Conservation (phyloP, 2,329 filamentous ascomycete species). For the Trichoderma sp. region DNA sequence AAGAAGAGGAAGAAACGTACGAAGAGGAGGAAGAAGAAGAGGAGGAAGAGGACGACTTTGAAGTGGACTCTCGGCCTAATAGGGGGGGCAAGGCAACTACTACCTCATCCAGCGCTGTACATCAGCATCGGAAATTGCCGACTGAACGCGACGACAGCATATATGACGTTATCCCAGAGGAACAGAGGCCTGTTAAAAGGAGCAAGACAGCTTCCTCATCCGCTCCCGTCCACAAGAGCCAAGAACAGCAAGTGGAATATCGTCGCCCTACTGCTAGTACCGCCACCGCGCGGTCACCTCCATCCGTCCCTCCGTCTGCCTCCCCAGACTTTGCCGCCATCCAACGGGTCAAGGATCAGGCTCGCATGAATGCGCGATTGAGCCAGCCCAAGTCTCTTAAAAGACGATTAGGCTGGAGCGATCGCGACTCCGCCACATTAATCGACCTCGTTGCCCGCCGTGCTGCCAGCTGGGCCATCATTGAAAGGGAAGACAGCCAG, state of each 20-base stretch:
- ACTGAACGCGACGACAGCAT: background rate
- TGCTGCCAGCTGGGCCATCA: constrained; percentile 33
- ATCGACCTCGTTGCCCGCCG: constrained; percentile 40
- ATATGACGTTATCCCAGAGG: background rate
- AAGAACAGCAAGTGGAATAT: background rate
- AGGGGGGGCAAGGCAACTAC: constrained; percentile 21
- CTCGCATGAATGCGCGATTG: constrained; percentile 26
- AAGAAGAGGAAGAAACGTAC: background rate
- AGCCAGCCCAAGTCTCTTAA: constrained; percentile 24
- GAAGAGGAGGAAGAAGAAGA: background rate
- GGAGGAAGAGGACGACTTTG: constrained; percentile 30
- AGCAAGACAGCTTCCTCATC: background rate
- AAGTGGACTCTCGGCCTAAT: constrained; percentile 31
- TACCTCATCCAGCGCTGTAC: background rate
- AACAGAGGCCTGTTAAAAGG: background rate
- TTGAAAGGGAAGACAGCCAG: constrained; percentile 32
- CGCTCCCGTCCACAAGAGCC: background rate
- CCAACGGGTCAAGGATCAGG: constrained; percentile 29
- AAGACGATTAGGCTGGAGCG: constrained; percentile 42
- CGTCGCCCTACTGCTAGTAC: background rate
- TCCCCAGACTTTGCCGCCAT: constrained; percentile 27
- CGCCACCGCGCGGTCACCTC: background rate
- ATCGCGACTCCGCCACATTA: constrained; percentile 42
- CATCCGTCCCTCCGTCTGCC: background rate
- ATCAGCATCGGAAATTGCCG: constrained; percentile 6